Conservation (phyloP, 495 filamentous ascomycete genomes). For the Hypoxylon lienhwacheense region DNA sequence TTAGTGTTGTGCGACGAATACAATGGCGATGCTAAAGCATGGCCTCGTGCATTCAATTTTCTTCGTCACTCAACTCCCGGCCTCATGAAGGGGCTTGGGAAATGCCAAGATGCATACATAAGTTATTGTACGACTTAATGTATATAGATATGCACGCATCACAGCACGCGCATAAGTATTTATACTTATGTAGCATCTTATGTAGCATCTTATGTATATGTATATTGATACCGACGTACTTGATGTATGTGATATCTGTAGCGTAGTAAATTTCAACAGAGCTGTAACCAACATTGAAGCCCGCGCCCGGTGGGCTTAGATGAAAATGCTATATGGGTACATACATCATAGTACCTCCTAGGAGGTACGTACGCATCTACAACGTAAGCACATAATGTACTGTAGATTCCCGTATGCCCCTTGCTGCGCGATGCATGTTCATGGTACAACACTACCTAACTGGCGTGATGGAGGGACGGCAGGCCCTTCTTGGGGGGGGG, state of each 20-base stretch:
- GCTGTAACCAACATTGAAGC: too few relatives aligned
- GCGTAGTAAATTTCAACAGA: too few relatives aligned
- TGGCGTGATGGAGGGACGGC: slow-evolving; percentile 24
- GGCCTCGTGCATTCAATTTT: slow-evolving; percentile 11
- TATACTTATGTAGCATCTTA: too few relatives aligned
- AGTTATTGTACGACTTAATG: neutral
- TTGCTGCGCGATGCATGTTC: slow-evolving; percentile 20
- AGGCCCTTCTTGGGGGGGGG: too few relatives aligned
- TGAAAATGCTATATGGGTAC: slow-evolving; percentile 1
- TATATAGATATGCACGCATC: slow-evolving; percentile 1
- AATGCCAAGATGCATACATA: neutral
- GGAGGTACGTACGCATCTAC: neutral
- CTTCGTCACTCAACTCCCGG: slow-evolving; percentile 29
- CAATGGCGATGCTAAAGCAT: slow-evolving; percentile 10
- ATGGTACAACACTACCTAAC: slow-evolving; percentile 1
- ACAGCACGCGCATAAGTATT: too few relatives aligned
- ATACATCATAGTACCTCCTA: neutral
- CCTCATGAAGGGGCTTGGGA: slow-evolving; percentile 24
- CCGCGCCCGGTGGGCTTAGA: slow-evolving; percentile 23
- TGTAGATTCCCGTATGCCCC: slow-evolving; percentile 18
- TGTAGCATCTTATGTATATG: too few relatives aligned
- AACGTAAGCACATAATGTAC: neutral
- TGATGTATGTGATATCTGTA: neutral
- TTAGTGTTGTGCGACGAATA: slow-evolving; percentile 24
- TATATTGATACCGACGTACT: too few relatives aligned